Evolutionary conservation across 345 rosid genomes (phyloP).

Genomic region (Odontarrhena argentea): DNA sequence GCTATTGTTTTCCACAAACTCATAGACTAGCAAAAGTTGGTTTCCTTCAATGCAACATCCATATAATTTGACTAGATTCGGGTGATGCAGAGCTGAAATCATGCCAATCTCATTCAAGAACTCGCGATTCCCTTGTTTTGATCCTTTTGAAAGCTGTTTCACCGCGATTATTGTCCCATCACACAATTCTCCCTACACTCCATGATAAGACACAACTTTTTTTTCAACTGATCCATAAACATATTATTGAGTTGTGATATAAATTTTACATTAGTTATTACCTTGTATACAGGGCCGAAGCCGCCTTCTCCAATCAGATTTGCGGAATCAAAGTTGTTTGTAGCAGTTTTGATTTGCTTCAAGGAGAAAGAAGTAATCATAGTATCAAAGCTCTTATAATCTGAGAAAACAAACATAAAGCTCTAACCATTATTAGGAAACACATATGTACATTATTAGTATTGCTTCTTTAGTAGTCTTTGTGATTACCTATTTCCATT

Average conservation of each 20-base stretch:
- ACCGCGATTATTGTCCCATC: slow-evolving; percentile 59
- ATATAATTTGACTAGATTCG: slow-evolving; percentile 50
- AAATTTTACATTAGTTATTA: slow-evolving; percentile 20
- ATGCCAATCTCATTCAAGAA: slow-evolving; percentile 58
- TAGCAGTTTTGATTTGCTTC: slow-evolving; percentile 51
- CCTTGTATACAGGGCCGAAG: slow-evolving; percentile 68
- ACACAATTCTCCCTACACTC: slow-evolving; percentile 43
- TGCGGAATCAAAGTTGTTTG: slow-evolving; percentile 48
- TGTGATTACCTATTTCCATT: slow-evolving; percentile 37
- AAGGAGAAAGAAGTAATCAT: slow-evolving; percentile 47
- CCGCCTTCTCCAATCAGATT: slow-evolving; percentile 68
- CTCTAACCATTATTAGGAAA: neutral
- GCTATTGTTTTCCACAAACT: slow-evolving; percentile 56
- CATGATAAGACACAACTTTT: neutral
- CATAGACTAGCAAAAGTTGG: slow-evolving; percentile 52
- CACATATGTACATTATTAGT: neutral
- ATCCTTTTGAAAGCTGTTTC: slow-evolving; percentile 53
- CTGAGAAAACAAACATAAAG: slow-evolving; percentile 27
- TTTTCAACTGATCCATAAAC: neutral
- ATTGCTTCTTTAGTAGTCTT: neutral
- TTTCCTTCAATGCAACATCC: slow-evolving; percentile 56
- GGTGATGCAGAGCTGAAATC: slow-evolving; percentile 58
- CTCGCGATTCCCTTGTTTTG: slow-evolving; percentile 60
- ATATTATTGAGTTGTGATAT: slow-evolving; percentile 3
- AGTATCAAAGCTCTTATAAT: slow-evolving; percentile 37